Evolutionary conservation across 257 asterid genomes (phyloP).

Genomic region (Lycium ferocissimum): DNA sequence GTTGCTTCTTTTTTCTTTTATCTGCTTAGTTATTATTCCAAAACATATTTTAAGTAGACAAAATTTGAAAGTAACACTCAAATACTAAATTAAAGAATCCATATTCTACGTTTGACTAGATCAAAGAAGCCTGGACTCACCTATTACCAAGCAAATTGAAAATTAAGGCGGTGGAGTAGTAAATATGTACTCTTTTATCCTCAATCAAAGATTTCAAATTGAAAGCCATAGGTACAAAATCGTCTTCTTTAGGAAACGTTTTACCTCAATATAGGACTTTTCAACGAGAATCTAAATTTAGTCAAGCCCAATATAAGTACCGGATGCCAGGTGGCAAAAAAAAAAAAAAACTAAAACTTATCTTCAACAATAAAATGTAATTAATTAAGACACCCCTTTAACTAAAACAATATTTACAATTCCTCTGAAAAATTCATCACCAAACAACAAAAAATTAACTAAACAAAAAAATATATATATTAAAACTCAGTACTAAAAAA

Average conservation of each 20-base stretch:
- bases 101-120: background rate
- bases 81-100: background rate
- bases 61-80: background rate
- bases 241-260: no score
- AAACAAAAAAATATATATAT: background rate
- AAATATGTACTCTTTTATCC: no score
- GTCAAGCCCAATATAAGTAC: no score
- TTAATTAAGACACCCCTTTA: background rate
- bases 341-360: background rate
- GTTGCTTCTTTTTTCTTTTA: no score
- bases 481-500: background rate
- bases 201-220: no score
- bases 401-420: constrained; percentile 15
- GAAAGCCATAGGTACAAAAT: no score
- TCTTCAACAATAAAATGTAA: background rate
- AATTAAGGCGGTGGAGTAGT: no score
- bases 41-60: background rate
- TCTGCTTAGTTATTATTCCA: background rate
- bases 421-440: background rate
- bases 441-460: background rate
- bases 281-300: no score
- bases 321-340: no score
- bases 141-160: background rate
- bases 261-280: no score
- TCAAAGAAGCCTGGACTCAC: background rate